Percentiles rank a stretch among this genome's conserved stretches.
phyloP scores from a whole-genome alignment of 2,329 filamentous ascomycete species.

The Colletotrichum spinosum region DNA sequence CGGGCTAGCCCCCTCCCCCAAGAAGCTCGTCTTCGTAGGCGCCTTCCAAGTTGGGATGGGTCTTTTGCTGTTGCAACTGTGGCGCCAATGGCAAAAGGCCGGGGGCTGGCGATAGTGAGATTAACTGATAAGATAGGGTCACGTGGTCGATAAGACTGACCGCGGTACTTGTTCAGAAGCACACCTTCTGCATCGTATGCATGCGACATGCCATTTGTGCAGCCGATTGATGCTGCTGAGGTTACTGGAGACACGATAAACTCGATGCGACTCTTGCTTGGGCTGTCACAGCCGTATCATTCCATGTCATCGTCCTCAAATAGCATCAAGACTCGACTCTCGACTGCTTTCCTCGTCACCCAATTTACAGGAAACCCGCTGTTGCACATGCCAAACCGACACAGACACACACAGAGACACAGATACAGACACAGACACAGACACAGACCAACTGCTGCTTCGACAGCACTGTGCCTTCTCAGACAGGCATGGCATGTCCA shows the following conservation, averaged over 20 bases:
- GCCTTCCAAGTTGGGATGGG: constrained; percentile 37
- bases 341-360: constrained; percentile 3
- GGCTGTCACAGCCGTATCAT: background rate
- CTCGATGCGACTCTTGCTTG: too few species aligned
- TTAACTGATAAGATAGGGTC: background rate
- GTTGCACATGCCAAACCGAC: constrained; percentile 34
- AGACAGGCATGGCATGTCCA: constrained; percentile 26
- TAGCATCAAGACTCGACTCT: constrained; percentile 2
- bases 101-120: constrained; percentile 10
- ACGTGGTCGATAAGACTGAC: constrained; percentile 5
- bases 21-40: constrained; percentile 29
- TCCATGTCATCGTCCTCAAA: background rate
- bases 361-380: constrained; percentile 31
- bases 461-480: background rate
- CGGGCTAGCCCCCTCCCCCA: constrained; percentile 25
- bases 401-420: constrained; percentile 4
- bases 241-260: too few species aligned
- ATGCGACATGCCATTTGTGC: too few species aligned
- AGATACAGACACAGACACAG: constrained; percentile 25
- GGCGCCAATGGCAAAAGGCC: constrained; percentile 27
- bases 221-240: too few species aligned
- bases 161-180: background rate
- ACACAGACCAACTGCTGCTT: constrained; percentile 30
- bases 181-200: too few species aligned
- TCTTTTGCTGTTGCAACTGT: constrained; percentile 27